Base-by-base conservation (phyloP, 768 basidiomycete genomes). In the Trametes meyenii region DNA sequence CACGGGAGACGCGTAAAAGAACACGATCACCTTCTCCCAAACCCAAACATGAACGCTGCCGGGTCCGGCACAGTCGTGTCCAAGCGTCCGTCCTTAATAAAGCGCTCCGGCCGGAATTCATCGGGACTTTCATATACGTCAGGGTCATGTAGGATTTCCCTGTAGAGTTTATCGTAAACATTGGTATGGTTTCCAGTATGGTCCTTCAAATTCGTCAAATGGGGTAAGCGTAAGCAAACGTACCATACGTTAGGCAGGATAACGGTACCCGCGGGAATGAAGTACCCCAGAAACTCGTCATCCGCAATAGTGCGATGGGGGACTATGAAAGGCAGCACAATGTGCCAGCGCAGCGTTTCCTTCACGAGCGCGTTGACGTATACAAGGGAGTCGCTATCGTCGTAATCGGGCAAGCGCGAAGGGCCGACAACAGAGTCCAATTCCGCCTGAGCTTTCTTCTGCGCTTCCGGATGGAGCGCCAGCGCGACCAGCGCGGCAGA, bases 271-370 rank as follows among this genome's bases (percentile, higher is more conserved):
- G 64, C 60, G 6, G 71, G 70, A 6, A 73, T 71, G 50, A 52
- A 58, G 39, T 66, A 67, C 5, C 67, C 67, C 0, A 51, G 33
- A 55, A 70, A 69, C 24, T 61, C 62, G 33, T 67, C 61, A 50
- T 72, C 68, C 49, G 62, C 49, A 11, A 55, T 61, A 39, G 69
- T 74, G 21, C 69, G 63, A 62, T 81, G 79, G 5, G 55, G 26
- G 1, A 60, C 33, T 12, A 48, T 35, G 2, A 66, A 23, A n/a
- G 64, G 64, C 1, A 54, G 7, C 13, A 62, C 53, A 38, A 40
- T 57, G 36, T 62, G 58, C 64, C 64, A 66, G 1, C 64, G 56
- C 21, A 66, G 48, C 21, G 39, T n/a, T n/a, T 66, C 64, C 39
- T 62, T 62, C 21, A 58, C 26, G 29, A 66, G 36, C 4, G 61